Evolutionary conservation across 2,329 filamentous ascomycete genomes (phyloP).

Genomic region (Beauveria medogensis): DNA sequence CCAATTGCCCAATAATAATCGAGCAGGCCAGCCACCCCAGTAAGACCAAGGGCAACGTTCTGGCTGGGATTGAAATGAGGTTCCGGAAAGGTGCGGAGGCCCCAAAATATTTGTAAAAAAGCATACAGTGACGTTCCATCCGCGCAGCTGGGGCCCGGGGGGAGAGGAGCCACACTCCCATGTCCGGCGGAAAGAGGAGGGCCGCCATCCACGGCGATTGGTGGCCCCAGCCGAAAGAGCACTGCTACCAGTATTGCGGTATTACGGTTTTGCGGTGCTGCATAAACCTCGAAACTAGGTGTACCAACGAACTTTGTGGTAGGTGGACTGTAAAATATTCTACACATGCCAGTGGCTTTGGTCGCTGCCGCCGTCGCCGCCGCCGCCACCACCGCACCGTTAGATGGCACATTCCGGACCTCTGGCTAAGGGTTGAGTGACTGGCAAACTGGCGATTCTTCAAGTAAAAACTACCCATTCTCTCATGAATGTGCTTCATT

Average conservation of each 20-base stretch:
- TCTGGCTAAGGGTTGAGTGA: too few relatives aligned
- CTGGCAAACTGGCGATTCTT: too few relatives aligned
- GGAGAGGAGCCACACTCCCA: constrained; percentile 5
- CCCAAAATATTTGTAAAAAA: background rate
- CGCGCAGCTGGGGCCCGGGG: background rate
- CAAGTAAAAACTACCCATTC: too few relatives aligned
- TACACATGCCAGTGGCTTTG: too few relatives aligned
- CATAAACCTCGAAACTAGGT: too few relatives aligned
- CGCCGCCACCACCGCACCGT: background rate
- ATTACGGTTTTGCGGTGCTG: too few relatives aligned
- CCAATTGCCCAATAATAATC: background rate
- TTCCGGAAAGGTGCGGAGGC: constrained; percentile 9
- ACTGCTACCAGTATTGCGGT: background rate
- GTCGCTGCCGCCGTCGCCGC: too few relatives aligned
- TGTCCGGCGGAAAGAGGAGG: background rate
- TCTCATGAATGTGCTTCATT: too few relatives aligned
- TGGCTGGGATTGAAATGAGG: background rate
- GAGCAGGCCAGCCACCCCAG: background rate
- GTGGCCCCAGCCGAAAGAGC: background rate
- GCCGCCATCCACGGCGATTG: background rate
- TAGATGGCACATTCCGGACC: too few relatives aligned
- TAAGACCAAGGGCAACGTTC: background rate
- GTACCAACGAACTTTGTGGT: too few relatives aligned
- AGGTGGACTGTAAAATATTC: too few relatives aligned
- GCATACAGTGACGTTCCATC: constrained; percentile 11